These are phyloP conservation scores for Rhynchosporium agropyri DNA, from an alignment of 2,329 filamentous ascomycete species.

Conservation along the genomic window DNA sequence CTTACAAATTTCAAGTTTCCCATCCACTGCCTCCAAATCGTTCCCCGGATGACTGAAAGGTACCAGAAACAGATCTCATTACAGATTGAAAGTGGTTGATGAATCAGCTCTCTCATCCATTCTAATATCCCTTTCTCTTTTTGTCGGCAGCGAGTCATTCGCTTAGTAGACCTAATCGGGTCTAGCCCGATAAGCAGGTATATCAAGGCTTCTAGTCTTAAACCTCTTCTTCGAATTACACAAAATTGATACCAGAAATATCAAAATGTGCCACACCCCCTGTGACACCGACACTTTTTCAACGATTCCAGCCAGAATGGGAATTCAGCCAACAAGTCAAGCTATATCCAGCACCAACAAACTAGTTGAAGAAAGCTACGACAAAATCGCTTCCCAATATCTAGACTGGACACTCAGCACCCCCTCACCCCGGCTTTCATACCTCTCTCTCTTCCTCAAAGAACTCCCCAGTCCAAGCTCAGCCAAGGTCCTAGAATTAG, in stretches of 20 bases:
- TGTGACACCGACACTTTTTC: too few relatives aligned
- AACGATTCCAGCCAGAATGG: neutral
- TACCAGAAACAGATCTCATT: too few relatives aligned
- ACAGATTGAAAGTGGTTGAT: too few relatives aligned
- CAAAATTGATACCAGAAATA: neutral
- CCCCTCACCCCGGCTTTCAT: constrained; percentile 41
- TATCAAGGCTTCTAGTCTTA: too few relatives aligned
- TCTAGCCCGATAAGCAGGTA: too few relatives aligned
- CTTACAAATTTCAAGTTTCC: too few relatives aligned
- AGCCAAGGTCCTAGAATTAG: constrained; percentile 45
- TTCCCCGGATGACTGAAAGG: too few relatives aligned
- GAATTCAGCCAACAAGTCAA: neutral
- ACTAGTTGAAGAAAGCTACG: constrained; percentile 38
- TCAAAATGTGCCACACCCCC: neutral
- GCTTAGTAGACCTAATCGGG: too few relatives aligned
- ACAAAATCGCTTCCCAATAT: constrained; percentile 44
- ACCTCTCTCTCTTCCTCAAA: constrained; percentile 40
- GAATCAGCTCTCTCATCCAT: too few relatives aligned
- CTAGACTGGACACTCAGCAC: constrained; percentile 43
- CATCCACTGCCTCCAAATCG: too few relatives aligned
- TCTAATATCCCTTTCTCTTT: too few relatives aligned
- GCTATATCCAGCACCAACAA: neutral
- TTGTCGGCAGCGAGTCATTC: too few relatives aligned
- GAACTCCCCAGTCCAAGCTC: constrained; percentile 23
- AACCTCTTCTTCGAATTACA: neutral